phyloP scores from a whole-genome alignment of 1,139 yeast genomes.

The Yamadazyma pseudoaaseri region DNA sequence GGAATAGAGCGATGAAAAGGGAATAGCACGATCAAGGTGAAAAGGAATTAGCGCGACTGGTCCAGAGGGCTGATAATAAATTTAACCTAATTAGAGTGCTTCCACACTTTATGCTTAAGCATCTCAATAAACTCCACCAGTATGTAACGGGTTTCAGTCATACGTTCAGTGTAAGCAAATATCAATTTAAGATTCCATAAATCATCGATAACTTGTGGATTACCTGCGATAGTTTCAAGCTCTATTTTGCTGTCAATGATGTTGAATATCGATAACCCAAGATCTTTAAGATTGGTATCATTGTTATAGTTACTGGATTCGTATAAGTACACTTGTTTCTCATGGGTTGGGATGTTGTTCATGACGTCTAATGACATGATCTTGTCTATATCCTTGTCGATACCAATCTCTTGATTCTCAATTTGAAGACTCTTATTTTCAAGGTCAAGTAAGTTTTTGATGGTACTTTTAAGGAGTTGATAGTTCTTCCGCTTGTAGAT shows the following conservation, averaged over 20 bases:
- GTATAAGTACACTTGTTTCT: slow-evolving; percentile 32
- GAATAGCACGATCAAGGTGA: no score
- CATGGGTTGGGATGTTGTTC: slow-evolving; percentile 29
- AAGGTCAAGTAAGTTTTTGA: slow-evolving; percentile 35
- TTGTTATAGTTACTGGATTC: slow-evolving; percentile 20
- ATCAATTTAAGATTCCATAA: slow-evolving; percentile 66
- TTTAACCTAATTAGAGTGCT: no score
- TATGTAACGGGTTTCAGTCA: slow-evolving; percentile 38
- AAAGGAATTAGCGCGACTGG: no score
- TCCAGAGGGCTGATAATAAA: no score
- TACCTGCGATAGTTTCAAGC: slow-evolving; percentile 40
- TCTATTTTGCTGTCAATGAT: slow-evolving; percentile 60
- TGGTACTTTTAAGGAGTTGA: slow-evolving; percentile 35
- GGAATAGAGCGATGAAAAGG: no score
- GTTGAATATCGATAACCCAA: slow-evolving; percentile 40
- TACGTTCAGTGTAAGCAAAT: slow-evolving; percentile 58
- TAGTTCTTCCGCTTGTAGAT: slow-evolving; percentile 49
- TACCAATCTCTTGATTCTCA: slow-evolving; percentile 26
- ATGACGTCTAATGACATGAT: slow-evolving; percentile 21
- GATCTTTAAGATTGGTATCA: slow-evolving; percentile 16
- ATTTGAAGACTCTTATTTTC: slow-evolving; percentile 31
- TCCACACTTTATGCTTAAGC: slow-evolving; percentile 48
- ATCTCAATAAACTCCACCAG: slow-evolving; percentile 50
- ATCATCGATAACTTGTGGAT: slow-evolving; percentile 52
- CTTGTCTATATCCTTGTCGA: slow-evolving; percentile 24